These are phyloP conservation scores for Suillus brevipes DNA, from an alignment of 768 basidiomycete genomes.

Conservation along the genomic window DNA sequence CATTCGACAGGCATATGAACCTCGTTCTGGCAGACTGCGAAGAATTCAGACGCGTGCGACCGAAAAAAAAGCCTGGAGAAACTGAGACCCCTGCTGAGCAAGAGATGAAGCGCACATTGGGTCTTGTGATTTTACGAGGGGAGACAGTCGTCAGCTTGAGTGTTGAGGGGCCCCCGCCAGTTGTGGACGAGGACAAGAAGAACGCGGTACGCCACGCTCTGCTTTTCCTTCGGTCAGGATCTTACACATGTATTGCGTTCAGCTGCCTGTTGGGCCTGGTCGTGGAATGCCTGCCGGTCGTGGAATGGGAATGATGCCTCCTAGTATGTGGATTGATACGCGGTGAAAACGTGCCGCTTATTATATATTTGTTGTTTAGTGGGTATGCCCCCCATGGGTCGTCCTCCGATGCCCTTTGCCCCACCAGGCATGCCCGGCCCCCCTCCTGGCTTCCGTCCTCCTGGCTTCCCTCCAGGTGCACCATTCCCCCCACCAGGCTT, in stretches of 20 bases:
- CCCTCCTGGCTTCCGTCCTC: conserved; percentile 83
- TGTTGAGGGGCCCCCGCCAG: conserved; percentile 94
- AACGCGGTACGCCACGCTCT: conserved; percentile 53
- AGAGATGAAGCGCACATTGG: conserved; percentile 94
- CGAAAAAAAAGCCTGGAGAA: conserved; percentile 88
- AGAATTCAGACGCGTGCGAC: conserved; percentile 90
- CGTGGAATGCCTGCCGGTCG: conserved; percentile 95
- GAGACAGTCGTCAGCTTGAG: conserved; percentile 94
- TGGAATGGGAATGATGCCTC: conserved; percentile 95
- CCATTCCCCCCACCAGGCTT: conserved; percentile 82
- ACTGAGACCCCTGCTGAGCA: conserved; percentile 72
- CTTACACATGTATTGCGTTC: conserved; percentile 22
- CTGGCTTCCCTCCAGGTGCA: conserved; percentile 81
- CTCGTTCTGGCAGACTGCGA: conserved; percentile 97
- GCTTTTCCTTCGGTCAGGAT: conserved; percentile 8
- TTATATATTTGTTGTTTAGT: conserved; percentile 41
- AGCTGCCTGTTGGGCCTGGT: conserved; percentile 89
- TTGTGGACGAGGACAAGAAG: conserved; percentile 88
- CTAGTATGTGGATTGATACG: conserved; percentile 50
- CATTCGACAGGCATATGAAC: conserved; percentile 99
- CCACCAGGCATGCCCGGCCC: conserved; percentile 83
- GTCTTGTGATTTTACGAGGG: conserved; percentile 95
- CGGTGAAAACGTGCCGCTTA: conserved; percentile 13
- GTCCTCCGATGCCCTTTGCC: conserved; percentile 64
- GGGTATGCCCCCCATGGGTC: conserved; percentile 58